phyloP scores from a whole-genome alignment of 345 rosid species.

The rapeseed (Brassica napus) region Da-Ae NC_063452.1:57107001-57107500 shows the following conservation, averaged over 20 bases:
- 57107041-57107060: neutral
- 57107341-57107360: neutral
- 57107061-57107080: neutral
- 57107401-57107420: no score
- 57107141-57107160: conserved; percentile 1
- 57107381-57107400: neutral
- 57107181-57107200: neutral
- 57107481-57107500: no score
- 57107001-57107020: neutral
- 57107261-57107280: neutral
- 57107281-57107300: neutral
- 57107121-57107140: neutral
- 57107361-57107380: conserved; percentile 7
- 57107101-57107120: conserved; percentile 28
- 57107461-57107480: no score
- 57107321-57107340: neutral
- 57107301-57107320: neutral
- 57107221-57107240: no score
- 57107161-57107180: neutral
- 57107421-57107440: no score
- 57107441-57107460: no score
- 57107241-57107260: no score
- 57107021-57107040: neutral
- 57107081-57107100: neutral
- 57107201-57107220: neutral